Evolutionary conservation across 164 flowering plant species (phyloP).

Genomic region (Nymphaea thermarum): DNA sequence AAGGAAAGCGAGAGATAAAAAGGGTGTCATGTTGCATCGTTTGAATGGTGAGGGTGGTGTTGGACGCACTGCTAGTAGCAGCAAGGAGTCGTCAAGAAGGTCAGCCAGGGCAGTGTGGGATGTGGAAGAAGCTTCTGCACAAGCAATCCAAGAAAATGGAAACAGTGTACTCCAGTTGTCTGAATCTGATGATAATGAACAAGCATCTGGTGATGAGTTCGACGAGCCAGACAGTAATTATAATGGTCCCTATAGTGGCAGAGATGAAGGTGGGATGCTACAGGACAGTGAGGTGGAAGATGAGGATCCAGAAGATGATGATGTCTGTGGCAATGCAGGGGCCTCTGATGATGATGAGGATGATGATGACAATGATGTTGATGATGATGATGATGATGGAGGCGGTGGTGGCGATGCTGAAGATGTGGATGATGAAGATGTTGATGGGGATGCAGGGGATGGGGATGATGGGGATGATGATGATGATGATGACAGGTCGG

Average conservation of each 20-base stretch:
- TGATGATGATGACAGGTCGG: constrained; percentile 29
- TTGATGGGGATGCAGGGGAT: constrained; percentile 17
- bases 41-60: constrained; percentile 3
- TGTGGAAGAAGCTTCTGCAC: constrained; percentile 25
- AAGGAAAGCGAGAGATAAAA: constrained; percentile 17
- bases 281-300: constrained; percentile 8
- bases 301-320: constrained; percentile 29
- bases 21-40: constrained; percentile 4
- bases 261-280: constrained; percentile 12
- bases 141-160: constrained; percentile 15
- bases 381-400: constrained; percentile 14
- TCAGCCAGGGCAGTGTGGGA: constrained; percentile 12
- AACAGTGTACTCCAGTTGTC: constrained; percentile 32
- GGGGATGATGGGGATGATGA: constrained; percentile 10
- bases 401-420: constrained; percentile 20
- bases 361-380: not conserved
- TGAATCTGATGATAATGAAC: constrained; percentile 42
- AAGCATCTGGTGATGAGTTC: constrained; percentile 35
- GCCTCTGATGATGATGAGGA: constrained; percentile 9
- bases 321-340: constrained; percentile 15
- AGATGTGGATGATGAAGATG: constrained; percentile 15
- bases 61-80: constrained; percentile 5
- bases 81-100: constrained; percentile 10
- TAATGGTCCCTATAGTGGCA: constrained; percentile 13
- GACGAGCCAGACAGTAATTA: constrained; percentile 25